A percentile compares a stretch with the other conserved stretches of the same genome.
phyloP scores from a whole-genome alignment of 1,139 yeast genomes.

The Arxiozyma bovina region DNA sequence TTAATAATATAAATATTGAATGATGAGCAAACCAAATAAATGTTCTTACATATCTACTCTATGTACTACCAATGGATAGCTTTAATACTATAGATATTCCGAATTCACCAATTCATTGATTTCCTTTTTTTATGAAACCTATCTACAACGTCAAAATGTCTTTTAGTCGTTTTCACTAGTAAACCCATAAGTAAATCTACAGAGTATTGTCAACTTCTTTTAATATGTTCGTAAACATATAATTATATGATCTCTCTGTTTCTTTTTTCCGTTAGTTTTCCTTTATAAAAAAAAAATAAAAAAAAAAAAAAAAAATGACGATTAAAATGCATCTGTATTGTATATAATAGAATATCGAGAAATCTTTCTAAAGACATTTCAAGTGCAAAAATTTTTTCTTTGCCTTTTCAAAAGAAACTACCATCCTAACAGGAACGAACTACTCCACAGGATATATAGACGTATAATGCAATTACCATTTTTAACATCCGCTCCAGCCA shows the following conservation, averaged over 20 bases:
- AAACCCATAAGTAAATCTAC: neutral
- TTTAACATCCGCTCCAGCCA: conserved; percentile 90
- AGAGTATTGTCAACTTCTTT: neutral
- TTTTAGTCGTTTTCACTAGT: neutral
- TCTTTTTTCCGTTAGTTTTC: neutral
- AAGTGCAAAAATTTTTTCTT: no score
- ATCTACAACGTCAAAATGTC: no score
- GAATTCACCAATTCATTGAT: neutral
- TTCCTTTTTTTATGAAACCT: no score
- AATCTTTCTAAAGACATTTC: neutral
- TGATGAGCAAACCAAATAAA: no score
- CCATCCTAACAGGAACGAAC: no score
- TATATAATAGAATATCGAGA: neutral
- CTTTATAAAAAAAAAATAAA: neutral
- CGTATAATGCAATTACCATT: conserved; percentile 31
- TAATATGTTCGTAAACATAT: neutral
- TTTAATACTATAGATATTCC: no score
- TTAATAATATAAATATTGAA: no score
- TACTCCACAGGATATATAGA: neutral
- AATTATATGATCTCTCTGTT: no score
- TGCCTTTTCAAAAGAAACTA: neutral
- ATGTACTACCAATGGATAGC: no score
- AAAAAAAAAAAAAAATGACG: neutral
- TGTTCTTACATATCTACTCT: no score
- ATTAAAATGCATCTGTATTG: no score